These are phyloP conservation scores for Magnolia kwangsiensis DNA, from an alignment of 164 flowering plant genomes.

Conservation along the genomic window DNA sequence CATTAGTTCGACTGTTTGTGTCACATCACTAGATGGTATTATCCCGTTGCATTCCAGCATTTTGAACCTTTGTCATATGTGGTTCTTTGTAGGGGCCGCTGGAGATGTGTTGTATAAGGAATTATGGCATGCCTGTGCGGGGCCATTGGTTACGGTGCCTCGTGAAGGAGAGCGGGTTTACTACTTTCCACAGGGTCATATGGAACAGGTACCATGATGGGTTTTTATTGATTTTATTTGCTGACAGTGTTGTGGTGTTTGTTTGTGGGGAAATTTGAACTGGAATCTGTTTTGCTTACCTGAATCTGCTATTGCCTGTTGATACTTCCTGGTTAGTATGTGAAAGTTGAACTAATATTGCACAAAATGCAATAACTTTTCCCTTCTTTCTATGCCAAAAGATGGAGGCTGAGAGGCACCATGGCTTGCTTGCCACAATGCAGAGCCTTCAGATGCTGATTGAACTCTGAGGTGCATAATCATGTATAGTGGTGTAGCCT, in stretches of 20 bases:
- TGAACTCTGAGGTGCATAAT: too few relatives aligned
- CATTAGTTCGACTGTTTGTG: neutral
- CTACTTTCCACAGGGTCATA: slow-evolving; percentile 92
- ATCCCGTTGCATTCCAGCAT: neutral
- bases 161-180: slow-evolving; percentile 81
- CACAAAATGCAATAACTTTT: too few relatives aligned
- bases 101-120: slow-evolving; percentile 63
- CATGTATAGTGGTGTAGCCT: too few relatives aligned
- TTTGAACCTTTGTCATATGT: neutral
- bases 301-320: too few relatives aligned
- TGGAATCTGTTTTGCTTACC: neutral
- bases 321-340: too few relatives aligned
- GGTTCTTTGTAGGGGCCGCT: slow-evolving; percentile 25
- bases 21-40: neutral
- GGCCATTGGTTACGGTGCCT: slow-evolving; percentile 82
- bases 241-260: neutral
- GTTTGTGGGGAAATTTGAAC: neutral
- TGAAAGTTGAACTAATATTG: too few relatives aligned
- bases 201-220: slow-evolving; percentile 66
- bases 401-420: too few relatives aligned
- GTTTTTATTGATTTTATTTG: neutral
- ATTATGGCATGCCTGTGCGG: slow-evolving; percentile 94
- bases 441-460: too few relatives aligned
- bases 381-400: too few relatives aligned
- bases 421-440: too few relatives aligned